These are phyloP conservation scores for Cryphonectria japonica DNA, from an alignment of 2,329 filamentous ascomycete genomes.

Conservation along the genomic window DNA sequence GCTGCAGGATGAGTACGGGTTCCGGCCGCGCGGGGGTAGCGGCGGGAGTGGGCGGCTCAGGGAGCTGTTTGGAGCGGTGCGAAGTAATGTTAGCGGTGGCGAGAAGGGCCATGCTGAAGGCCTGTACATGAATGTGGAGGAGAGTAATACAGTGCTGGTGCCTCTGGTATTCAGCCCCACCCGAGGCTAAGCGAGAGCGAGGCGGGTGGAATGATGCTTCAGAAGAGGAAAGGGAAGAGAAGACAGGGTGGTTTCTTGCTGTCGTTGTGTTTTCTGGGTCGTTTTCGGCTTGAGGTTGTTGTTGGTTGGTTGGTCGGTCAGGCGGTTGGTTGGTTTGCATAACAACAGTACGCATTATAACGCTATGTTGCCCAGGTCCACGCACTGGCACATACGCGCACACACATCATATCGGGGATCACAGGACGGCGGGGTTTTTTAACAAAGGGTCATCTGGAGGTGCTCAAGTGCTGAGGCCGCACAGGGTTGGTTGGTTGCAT, in stretches of 20 bases:
- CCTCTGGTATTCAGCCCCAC: constrained; percentile 62
- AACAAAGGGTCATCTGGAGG: constrained; percentile 15
- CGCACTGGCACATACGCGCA: not conserved
- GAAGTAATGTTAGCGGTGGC: constrained; percentile 5
- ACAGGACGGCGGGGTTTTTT: not conserved
- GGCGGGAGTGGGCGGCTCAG: constrained; percentile 27
- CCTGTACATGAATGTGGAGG: constrained; percentile 53
- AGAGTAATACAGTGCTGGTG: constrained; percentile 54
- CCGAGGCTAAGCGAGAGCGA: constrained; percentile 30
- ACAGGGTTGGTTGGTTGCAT: constrained; percentile 3
- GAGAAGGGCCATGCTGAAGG: constrained; percentile 22
- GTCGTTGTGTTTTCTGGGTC: not conserved
- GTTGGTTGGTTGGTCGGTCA: not conserved
- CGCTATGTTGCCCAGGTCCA: not conserved
- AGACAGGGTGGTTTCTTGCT: not conserved
- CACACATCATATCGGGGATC: not conserved
- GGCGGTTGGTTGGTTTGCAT: constrained; percentile 3
- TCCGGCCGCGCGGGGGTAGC: not conserved
- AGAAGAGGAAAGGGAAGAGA: not conserved
- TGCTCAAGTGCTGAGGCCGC: constrained; percentile 24
- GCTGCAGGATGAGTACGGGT: constrained; percentile 19
- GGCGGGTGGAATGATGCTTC: not conserved
- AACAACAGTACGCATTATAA: not conserved
- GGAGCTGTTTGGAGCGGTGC: constrained; percentile 30
- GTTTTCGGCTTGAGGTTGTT: not conserved